Conservation (phyloP, 306 rosid species). For the Dalbergia cultrata region DNA sequence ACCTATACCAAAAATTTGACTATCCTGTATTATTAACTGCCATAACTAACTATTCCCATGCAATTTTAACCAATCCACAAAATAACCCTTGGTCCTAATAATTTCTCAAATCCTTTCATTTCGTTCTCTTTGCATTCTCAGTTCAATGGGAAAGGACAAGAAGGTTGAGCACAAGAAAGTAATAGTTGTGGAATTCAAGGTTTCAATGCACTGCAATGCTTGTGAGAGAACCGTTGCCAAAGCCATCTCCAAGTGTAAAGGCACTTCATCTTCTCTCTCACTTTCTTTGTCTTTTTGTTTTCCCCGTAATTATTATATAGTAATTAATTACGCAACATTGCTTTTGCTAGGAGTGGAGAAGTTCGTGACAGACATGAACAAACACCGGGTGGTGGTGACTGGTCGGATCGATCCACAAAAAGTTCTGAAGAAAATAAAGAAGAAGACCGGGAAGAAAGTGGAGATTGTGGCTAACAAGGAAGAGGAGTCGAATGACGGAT, state of each 20-base stretch:
- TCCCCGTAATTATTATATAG: background rate
- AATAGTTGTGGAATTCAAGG: constrained; percentile 59
- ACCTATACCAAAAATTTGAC: too few species aligned
- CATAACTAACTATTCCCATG: constrained; percentile 22
- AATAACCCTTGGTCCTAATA: background rate
- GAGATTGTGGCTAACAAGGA: constrained; percentile 59
- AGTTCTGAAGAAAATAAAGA: constrained; percentile 73
- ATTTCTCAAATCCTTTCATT: background rate
- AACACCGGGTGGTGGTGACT: constrained; percentile 63
- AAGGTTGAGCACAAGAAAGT: constrained; percentile 52
- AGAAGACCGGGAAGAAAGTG: constrained; percentile 72
- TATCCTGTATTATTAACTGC: constrained; percentile 19
- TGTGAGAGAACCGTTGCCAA: constrained; percentile 81
- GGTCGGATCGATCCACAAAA: constrained; percentile 73
- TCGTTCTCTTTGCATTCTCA: constrained; percentile 31
- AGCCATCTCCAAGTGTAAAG: constrained; percentile 75
- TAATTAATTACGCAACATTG: background rate
- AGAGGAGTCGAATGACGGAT: constrained; percentile 22
- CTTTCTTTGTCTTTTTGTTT: background rate
- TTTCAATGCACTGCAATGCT: constrained; percentile 83
- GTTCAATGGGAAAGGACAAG: constrained; percentile 68
- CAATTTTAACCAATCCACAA: background rate
- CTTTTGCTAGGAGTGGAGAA: constrained; percentile 72
- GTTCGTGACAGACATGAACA: constrained; percentile 71
- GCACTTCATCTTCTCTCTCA: constrained; percentile 40